phyloP scores from a whole-genome alignment of 176 grass and related monocot genomes.

The Oryza nivara region DNA sequence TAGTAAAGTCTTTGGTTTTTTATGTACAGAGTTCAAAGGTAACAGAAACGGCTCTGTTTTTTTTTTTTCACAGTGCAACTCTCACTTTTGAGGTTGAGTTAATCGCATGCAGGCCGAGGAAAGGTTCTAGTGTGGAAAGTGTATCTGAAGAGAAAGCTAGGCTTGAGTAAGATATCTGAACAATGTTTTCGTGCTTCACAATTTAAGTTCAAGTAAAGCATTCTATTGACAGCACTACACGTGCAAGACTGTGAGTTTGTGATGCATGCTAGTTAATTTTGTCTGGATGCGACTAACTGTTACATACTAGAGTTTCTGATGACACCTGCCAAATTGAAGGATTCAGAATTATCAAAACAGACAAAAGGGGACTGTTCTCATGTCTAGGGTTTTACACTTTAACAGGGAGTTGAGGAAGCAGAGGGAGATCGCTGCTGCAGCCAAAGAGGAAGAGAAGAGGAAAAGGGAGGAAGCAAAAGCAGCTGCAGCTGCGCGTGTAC shows the following conservation, averaged over 20 bases:
- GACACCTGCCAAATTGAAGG: slow-evolving; percentile 1
- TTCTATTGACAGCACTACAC: background rate
- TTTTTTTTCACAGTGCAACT: slow-evolving; percentile 26
- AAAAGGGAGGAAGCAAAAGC: slow-evolving; percentile 77
- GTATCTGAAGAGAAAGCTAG: slow-evolving; percentile 66
- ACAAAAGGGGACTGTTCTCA: background rate
- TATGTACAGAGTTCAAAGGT: background rate
- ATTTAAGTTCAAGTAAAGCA: background rate
- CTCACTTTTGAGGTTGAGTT: background rate
- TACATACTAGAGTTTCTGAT: slow-evolving; percentile 13
- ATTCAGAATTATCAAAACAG: background rate
- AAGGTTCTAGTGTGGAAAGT: slow-evolving; percentile 56
- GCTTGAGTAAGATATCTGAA: slow-evolving; percentile 57
- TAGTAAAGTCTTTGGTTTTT: background rate
- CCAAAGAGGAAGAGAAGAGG: slow-evolving; percentile 68
- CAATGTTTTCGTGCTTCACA: background rate
- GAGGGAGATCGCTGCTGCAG: slow-evolving; percentile 47
- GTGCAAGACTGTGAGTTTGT: background rate
- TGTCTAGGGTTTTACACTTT: background rate
- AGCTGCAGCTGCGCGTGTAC: slow-evolving; percentile 52
- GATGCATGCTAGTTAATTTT: background rate
- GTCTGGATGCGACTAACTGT: background rate
- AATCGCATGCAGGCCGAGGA: slow-evolving; percentile 66
- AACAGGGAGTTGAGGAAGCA: slow-evolving; percentile 66
- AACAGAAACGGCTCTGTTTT: background rate